Evolutionary conservation across 2,329 filamentous ascomycete species (phyloP).

Genomic region (Microcera coccophila): DNA sequence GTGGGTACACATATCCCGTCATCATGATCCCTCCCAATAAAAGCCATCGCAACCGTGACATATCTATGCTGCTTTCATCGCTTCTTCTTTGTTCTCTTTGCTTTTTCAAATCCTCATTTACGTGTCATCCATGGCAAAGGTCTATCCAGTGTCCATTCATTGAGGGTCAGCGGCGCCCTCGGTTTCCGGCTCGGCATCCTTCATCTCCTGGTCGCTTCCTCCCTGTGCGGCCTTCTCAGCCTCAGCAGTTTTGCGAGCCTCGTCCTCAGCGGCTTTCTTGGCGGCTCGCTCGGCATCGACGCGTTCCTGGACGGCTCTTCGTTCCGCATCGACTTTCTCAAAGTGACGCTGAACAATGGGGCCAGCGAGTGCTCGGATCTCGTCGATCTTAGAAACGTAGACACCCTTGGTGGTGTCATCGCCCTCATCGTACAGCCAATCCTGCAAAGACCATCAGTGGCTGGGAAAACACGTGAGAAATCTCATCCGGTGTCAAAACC

Average conservation of each 20-base stretch:
- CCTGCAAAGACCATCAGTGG: slow-evolving; percentile 49
- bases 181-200: slow-evolving; percentile 55
- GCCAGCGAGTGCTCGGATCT: slow-evolving; percentile 85
- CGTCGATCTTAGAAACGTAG: slow-evolving; percentile 92
- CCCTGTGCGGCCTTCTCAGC: slow-evolving; percentile 46
- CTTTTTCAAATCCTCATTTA: slow-evolving; percentile 25
- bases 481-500: slow-evolving; percentile 33
- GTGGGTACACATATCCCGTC: slow-evolving; percentile 29
- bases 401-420: slow-evolving; percentile 91
- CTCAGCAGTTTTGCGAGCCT: slow-evolving; percentile 52
- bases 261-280: slow-evolving; percentile 61
- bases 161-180: slow-evolving; percentile 42
- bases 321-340: slow-evolving; percentile 87
- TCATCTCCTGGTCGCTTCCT: slow-evolving; percentile 57
- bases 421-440: slow-evolving; percentile 97
- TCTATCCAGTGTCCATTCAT: slow-evolving; percentile 23
- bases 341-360: slow-evolving; percentile 93
- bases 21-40: slow-evolving; percentile 26
- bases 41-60: slow-evolving; percentile 24
- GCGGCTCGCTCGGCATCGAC: slow-evolving; percentile 74
- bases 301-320: slow-evolving; percentile 71
- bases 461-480: not conserved
- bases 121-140: slow-evolving; percentile 14
- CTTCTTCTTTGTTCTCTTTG: slow-evolving; percentile 15
- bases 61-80: slow-evolving; percentile 11